Conservation (phyloP, 2,329 filamentous ascomycete genomes). For the Xylariomycetidae sp. region DNA sequence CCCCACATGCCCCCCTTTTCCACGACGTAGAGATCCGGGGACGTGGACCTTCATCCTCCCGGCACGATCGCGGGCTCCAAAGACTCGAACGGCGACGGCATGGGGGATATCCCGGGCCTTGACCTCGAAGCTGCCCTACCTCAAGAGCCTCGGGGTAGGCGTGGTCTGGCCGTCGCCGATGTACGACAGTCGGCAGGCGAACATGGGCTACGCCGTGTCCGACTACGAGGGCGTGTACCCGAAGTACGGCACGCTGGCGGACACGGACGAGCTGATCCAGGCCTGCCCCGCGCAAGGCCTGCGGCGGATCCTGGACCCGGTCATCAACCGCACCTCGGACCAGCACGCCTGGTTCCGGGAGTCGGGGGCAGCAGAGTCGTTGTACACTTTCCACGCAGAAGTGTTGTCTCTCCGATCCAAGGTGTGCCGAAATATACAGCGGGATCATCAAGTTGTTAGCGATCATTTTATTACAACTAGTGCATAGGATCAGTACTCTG, state of each 20-base stretch:
- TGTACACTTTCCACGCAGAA: too few species aligned
- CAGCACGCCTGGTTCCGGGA: slow-evolving; percentile 67
- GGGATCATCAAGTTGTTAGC: too few species aligned
- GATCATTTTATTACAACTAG: too few species aligned
- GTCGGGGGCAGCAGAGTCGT: too few species aligned
- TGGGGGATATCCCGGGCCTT: slow-evolving; percentile 60
- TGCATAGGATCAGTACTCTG: too few species aligned
- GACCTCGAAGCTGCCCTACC: slow-evolving; percentile 54
- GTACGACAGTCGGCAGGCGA: slow-evolving; percentile 57
- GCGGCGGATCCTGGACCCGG: slow-evolving; percentile 66
- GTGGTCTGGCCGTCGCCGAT: slow-evolving; percentile 64
- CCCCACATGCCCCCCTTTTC: too few species aligned
- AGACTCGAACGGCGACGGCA: slow-evolving; percentile 41
- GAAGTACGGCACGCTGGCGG: slow-evolving; percentile 60
- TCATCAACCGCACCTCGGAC: slow-evolving; percentile 71
- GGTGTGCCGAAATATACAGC: too few species aligned
- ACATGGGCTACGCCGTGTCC: slow-evolving; percentile 66
- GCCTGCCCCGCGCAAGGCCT: slow-evolving; percentile 45
- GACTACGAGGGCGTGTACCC: slow-evolving; percentile 62
- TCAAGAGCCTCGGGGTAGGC: slow-evolving; percentile 55
- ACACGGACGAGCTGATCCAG: slow-evolving; percentile 50
- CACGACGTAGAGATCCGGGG: too few species aligned
- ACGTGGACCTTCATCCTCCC: too few species aligned
- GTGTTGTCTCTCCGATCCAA: too few species aligned
- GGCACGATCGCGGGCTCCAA: too few species aligned